A percentile compares a stretch with the other conserved stretches of the same genome.
Conservation (phyloP, 1,139 yeast species). For the Yamadazyma sp. region DNA sequence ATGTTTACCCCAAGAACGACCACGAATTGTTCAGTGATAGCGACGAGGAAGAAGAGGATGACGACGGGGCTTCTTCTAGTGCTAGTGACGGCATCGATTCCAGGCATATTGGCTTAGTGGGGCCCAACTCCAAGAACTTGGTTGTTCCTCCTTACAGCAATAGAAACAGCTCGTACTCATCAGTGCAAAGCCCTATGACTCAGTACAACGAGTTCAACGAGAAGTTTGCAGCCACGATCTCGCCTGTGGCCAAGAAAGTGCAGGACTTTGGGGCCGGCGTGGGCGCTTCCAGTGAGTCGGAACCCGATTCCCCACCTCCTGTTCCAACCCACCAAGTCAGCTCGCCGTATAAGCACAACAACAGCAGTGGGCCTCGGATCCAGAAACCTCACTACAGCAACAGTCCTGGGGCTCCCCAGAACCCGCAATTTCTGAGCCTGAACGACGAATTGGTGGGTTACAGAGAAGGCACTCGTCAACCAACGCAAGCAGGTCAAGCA, state of each 20-base stretch:
- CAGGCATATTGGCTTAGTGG: slow-evolving; percentile 24
- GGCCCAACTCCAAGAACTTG: slow-evolving; percentile 12
- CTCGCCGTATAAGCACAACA: slow-evolving; percentile 11
- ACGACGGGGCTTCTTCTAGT: slow-evolving; percentile 17
- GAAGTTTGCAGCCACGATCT: slow-evolving; percentile 32
- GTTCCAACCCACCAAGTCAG: slow-evolving; percentile 24
- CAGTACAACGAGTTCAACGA: slow-evolving; percentile 55
- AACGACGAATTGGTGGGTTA: slow-evolving; percentile 14
- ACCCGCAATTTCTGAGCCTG: slow-evolving; percentile 21
- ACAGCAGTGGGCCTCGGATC: slow-evolving; percentile 8
- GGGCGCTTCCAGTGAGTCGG: slow-evolving; percentile 15
- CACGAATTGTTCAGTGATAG: slow-evolving; percentile 40
- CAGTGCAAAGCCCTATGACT: slow-evolving; percentile 50
- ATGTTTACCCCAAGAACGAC: slow-evolving; percentile 40
- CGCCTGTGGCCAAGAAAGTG: slow-evolving; percentile 17
- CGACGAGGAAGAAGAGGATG: slow-evolving; percentile 19
- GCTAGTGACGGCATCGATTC: slow-evolving; percentile 27
- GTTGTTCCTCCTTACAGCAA: slow-evolving; percentile 29
- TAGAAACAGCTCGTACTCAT: slow-evolving; percentile 39
- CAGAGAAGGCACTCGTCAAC: slow-evolving; percentile 9
- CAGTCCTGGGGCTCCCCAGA: slow-evolving; percentile 38
- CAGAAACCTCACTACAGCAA: slow-evolving; percentile 34
- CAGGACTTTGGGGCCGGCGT: slow-evolving; percentile 4
- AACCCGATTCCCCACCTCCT: slow-evolving; percentile 18
- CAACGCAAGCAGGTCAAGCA: too few species aligned